phyloP scores from a whole-genome alignment of 179 eudicot genomes.

The Beta lomatogona region DNA sequence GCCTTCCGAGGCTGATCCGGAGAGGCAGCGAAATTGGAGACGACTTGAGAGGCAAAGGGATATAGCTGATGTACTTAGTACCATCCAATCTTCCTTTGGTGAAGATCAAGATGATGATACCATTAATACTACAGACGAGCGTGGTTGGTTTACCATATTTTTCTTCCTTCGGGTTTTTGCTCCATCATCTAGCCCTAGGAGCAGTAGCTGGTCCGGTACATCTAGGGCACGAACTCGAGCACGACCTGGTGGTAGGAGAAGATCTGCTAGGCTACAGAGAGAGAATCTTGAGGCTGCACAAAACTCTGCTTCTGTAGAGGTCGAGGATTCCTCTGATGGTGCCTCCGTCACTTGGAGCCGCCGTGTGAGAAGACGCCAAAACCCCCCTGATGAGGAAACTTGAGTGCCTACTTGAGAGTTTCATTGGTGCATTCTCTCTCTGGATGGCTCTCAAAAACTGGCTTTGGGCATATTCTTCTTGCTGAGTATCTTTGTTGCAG shows the following conservation, averaged over 20 bases:
- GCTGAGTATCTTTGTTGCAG: conserved; percentile 12
- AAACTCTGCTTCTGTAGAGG: conserved; percentile 45
- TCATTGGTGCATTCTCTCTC: not conserved
- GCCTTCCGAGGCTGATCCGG: conserved; percentile 79
- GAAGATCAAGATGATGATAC: conserved; percentile 56
- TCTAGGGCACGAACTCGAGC: conserved; percentile 58
- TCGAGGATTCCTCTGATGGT: conserved; percentile 56
- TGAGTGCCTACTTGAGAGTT: not conserved
- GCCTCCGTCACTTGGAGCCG: conserved; percentile 44
- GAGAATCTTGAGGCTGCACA: conserved; percentile 55
- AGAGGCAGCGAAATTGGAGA: conserved; percentile 79
- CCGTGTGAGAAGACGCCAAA: conserved; percentile 42
- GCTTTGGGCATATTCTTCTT: conserved; percentile 9
- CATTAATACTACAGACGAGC: conserved; percentile 47
- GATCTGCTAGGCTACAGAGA: conserved; percentile 64
- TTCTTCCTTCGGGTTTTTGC: conserved; percentile 63
- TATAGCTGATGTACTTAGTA: conserved; percentile 76
- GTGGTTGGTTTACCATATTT: conserved; percentile 59
- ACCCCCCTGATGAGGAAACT: conserved; percentile 13
- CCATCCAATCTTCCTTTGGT: conserved; percentile 61
- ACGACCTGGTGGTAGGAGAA: conserved; percentile 50
- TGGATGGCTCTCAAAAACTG: conserved; percentile 2
- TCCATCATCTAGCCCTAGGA: conserved; percentile 52
- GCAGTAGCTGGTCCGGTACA: conserved; percentile 57
- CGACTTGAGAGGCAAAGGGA: conserved; percentile 85